Percentiles rank a stretch among this genome's conserved stretches.
Evolutionary conservation across 78 protist genomes (phyloP).

Genomic region (Tieghemostelium lacteum): DNA sequence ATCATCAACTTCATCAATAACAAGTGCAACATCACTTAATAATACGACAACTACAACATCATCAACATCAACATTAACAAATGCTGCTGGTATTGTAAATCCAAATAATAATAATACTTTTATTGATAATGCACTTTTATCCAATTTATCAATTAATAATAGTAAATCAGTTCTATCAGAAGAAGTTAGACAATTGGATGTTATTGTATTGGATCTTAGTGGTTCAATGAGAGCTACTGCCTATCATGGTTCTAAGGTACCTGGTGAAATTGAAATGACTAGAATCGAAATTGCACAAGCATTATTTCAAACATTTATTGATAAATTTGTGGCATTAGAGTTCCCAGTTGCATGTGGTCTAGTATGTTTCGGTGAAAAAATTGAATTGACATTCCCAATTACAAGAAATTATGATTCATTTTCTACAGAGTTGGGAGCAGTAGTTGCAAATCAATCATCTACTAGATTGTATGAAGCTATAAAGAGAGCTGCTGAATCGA

Average conservation of each 20-base stretch:
- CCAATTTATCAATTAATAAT: background rate
- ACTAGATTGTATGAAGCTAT: constrained; percentile 63
- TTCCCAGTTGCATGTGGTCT: constrained; percentile 20
- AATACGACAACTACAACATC: background rate
- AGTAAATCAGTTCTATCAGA: background rate
- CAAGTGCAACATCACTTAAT: background rate
- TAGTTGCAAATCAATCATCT: constrained; percentile 21
- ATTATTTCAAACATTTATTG: constrained; percentile 65
- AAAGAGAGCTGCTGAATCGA: constrained; percentile 13
- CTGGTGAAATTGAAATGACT: constrained; percentile 61
- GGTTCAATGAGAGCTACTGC: constrained; percentile 44
- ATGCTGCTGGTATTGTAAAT: background rate
- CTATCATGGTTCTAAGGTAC: constrained; percentile 9
- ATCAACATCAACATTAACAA: background rate
- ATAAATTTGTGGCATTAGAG: constrained; percentile 14
- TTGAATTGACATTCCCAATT: constrained; percentile 11
- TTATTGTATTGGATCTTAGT: constrained; percentile 52
- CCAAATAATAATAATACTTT: constrained; percentile 11
- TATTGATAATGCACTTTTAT: background rate
- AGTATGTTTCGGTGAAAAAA: constrained; percentile 48
- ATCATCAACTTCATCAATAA: no score
- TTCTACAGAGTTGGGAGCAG: constrained; percentile 42
- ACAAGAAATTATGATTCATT: constrained; percentile 54
- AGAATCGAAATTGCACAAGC: constrained; percentile 69
- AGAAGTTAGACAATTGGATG: constrained; percentile 16